phyloP scores from a whole-genome alignment of 1,139 yeast species.

The Yamadazyma mexicana region DNA sequence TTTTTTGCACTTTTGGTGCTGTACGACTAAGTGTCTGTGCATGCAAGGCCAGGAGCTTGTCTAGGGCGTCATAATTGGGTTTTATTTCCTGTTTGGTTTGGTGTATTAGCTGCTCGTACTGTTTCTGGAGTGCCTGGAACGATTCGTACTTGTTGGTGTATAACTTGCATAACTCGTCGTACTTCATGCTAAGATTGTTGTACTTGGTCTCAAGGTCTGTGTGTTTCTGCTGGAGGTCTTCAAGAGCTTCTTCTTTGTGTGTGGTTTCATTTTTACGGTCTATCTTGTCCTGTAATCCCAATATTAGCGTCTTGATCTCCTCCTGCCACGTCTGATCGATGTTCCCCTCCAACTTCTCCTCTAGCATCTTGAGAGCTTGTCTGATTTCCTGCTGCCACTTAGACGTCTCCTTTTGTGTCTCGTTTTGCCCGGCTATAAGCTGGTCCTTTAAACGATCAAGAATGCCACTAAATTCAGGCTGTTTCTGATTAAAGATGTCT shows the following conservation, averaged over 20 bases:
- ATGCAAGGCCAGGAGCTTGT: slow-evolving; percentile 34
- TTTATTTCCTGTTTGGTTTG: slow-evolving; percentile 7
- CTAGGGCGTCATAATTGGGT: slow-evolving; percentile 13
- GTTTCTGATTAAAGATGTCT: slow-evolving; percentile 17
- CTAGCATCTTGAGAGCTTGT: slow-evolving; percentile 4
- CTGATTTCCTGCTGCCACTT: slow-evolving; percentile 3
- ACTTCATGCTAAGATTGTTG: slow-evolving; percentile 13
- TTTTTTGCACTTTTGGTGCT: slow-evolving; percentile 14
- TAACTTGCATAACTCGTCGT: slow-evolving; percentile 21
- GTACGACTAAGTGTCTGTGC: slow-evolving; percentile 23
- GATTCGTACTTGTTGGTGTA: slow-evolving; percentile 30
- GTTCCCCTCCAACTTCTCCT: not conserved
- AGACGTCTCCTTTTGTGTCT: slow-evolving; percentile 4
- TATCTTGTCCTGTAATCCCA: not conserved
- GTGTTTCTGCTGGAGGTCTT: slow-evolving; percentile 5
- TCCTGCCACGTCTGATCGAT: not conserved
- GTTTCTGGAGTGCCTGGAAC: slow-evolving; percentile 22
- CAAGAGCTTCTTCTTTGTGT: slow-evolving; percentile 2
- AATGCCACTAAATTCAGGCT: slow-evolving; percentile 19
- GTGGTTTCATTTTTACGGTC: not conserved
- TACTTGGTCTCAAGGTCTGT: slow-evolving; percentile 21
- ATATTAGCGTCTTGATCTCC: not conserved
- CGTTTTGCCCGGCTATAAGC: slow-evolving; percentile 19
- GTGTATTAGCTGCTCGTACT: slow-evolving; percentile 23
- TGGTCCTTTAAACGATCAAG: slow-evolving; percentile 28